phyloP scores from a whole-genome alignment of 306 rosid species.

The Cucurbita pepo region DNA sequence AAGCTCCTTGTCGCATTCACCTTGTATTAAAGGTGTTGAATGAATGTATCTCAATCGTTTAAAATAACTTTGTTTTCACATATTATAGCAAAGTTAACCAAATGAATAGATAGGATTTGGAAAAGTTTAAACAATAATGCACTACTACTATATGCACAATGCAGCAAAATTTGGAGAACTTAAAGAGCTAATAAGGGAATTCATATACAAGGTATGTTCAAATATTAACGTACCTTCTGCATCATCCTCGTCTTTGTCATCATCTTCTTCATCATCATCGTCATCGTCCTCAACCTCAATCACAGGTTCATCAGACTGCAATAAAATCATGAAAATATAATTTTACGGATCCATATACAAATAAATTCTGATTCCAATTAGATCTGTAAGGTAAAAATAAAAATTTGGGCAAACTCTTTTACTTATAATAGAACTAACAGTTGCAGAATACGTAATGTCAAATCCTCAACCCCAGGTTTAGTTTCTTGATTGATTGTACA shows the following conservation, averaged over 20 bases:
- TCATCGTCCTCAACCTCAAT: constrained; percentile 54
- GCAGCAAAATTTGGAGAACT: neutral
- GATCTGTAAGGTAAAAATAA: neutral
- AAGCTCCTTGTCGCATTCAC: neutral
- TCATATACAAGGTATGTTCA: neutral
- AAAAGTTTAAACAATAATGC: neutral
- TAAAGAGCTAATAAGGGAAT: neutral
- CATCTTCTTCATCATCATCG: constrained; percentile 59
- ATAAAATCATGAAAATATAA: neutral
- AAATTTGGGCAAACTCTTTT: neutral
- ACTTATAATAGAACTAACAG: neutral
- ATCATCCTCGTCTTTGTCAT: constrained; percentile 41
- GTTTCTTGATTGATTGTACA: neutral
- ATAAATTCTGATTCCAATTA: neutral
- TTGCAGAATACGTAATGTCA: neutral
- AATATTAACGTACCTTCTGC: constrained; percentile 41
- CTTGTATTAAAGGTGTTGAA: neutral
- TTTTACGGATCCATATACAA: neutral
- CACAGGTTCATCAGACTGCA: constrained; percentile 60
- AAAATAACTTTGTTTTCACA: neutral
- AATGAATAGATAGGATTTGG: neutral
- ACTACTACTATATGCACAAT: neutral
- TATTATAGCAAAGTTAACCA: neutral
- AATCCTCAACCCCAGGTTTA: neutral
- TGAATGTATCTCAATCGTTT: neutral